A percentile compares a stretch with the other conserved stretches of the same genome.
Evolutionary conservation across 306 rosid genomes (phyloP).

Genomic region (Acacia confusa): DNA sequence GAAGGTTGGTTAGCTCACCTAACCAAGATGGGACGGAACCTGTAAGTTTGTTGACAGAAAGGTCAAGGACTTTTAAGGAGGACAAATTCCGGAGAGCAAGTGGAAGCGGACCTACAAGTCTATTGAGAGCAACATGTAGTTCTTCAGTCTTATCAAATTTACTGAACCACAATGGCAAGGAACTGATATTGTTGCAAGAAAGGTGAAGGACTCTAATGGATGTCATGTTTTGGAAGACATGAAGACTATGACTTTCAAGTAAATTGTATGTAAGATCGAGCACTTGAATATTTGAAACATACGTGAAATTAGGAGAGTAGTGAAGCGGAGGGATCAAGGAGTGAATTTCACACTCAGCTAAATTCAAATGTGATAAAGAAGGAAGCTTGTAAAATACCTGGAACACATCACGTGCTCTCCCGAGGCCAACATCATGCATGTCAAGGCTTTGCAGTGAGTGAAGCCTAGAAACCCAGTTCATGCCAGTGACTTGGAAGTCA

Average conservation of each 20-base stretch:
- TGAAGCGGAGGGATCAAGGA: not conserved
- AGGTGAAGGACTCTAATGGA: not conserved
- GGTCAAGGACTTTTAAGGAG: conserved; percentile 5
- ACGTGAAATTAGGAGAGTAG: not conserved
- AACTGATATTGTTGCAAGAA: not conserved
- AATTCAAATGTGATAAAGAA: not conserved
- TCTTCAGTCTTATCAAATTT: not conserved
- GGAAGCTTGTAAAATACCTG: conserved; percentile 28
- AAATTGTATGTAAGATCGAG: not conserved
- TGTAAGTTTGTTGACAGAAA: not conserved
- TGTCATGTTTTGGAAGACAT: not conserved
- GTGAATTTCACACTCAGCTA: not conserved
- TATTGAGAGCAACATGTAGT: not conserved
- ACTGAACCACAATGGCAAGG: not conserved
- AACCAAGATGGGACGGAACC: conserved; percentile 14
- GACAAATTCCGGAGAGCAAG: conserved; percentile 18
- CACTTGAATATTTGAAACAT: not conserved
- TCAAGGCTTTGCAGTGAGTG: conserved; percentile 20
- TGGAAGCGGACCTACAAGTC: not conserved
- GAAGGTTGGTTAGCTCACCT: not conserved
- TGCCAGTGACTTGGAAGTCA: not conserved
- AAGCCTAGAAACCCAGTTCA: conserved; percentile 33
- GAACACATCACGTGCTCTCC: conserved; percentile 5
- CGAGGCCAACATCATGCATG: not conserved
- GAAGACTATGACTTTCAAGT: not conserved